These are phyloP conservation scores for Apiosordaria backusii DNA, from an alignment of 495 filamentous ascomycete genomes.

Conservation along the genomic window DNA sequence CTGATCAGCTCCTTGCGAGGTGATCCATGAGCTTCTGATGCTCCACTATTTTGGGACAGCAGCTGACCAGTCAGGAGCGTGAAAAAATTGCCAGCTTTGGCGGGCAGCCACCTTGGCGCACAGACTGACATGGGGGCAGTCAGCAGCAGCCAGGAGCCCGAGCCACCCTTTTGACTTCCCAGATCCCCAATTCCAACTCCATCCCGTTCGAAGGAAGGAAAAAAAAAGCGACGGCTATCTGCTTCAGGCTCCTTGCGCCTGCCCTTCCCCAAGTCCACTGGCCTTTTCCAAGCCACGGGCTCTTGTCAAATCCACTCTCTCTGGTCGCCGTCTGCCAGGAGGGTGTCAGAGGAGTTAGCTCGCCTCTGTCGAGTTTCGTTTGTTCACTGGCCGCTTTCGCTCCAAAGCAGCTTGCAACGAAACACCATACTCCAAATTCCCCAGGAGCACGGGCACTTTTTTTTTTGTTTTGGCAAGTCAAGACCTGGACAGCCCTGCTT, in stretches of 20 bases:
- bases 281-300: slow-evolving; percentile 13
- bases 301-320: slow-evolving; percentile 17
- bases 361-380: slow-evolving; percentile 20
- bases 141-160: slow-evolving; percentile 2
- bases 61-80: neutral
- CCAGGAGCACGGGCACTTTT: slow-evolving; percentile 10
- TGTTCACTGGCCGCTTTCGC: slow-evolving; percentile 14
- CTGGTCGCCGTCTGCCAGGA: slow-evolving; percentile 15
- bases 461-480: slow-evolving; percentile 2
- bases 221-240: slow-evolving; percentile 5
- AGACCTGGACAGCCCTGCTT: slow-evolving; percentile 19
- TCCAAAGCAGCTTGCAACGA: slow-evolving; percentile 5
- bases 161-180: slow-evolving; percentile 9
- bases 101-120: neutral
- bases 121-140: neutral
- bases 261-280: slow-evolving; percentile 12
- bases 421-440: neutral
- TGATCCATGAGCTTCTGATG: neutral
- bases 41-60: neutral
- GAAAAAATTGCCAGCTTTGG: slow-evolving; percentile 3
- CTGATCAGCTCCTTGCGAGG: neutral
- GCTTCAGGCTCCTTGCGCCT: slow-evolving; percentile 4
- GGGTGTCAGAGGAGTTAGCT: slow-evolving; percentile 21
- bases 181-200: slow-evolving; percentile 21
- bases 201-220: slow-evolving; percentile 16